phyloP scores from a whole-genome alignment of 352 stramenopile genomes.

The Phytopythium delawarense region DNA sequence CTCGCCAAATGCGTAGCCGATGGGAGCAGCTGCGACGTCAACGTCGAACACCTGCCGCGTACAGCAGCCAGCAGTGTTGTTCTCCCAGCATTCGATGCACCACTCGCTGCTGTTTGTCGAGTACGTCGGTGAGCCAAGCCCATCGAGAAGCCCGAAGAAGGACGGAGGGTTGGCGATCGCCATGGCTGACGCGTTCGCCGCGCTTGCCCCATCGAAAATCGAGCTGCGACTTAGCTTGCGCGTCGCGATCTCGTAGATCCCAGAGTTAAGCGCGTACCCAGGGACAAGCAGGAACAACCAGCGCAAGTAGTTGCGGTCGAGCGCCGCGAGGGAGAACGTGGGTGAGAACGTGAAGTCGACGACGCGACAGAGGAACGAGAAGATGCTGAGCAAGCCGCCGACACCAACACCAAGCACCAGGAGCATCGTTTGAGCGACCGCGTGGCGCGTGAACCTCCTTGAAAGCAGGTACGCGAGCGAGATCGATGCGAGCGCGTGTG shows the following conservation, averaged over 20 bases:
- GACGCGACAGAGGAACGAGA: constrained; percentile 72
- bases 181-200: constrained; percentile 4
- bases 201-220: constrained; percentile 28
- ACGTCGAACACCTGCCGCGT: constrained; percentile 48
- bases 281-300: constrained; percentile 75
- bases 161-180: constrained; percentile 22
- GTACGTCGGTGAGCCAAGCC: constrained; percentile 23
- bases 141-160: constrained; percentile 50
- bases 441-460: constrained; percentile 56
- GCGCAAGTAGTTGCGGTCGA: constrained; percentile 66
- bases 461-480: constrained; percentile 64
- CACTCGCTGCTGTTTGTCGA: constrained; percentile 16
- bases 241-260: constrained; percentile 66
- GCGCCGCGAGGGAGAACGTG: constrained; percentile 45
- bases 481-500: constrained; percentile 43
- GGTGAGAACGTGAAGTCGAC: constrained; percentile 42
- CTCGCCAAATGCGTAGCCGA: constrained; percentile 50
- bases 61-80: constrained; percentile 30
- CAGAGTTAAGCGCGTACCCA: constrained; percentile 63
- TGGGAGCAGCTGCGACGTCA: constrained; percentile 43
- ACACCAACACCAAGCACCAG: constrained; percentile 58
- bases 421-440: constrained; percentile 56
- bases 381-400: constrained; percentile 63
- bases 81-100: constrained; percentile 49
- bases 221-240: constrained; percentile 58